phyloP scores from a whole-genome alignment of 176 grass and related monocot genomes.

The Panicum miliaceum region DNA sequence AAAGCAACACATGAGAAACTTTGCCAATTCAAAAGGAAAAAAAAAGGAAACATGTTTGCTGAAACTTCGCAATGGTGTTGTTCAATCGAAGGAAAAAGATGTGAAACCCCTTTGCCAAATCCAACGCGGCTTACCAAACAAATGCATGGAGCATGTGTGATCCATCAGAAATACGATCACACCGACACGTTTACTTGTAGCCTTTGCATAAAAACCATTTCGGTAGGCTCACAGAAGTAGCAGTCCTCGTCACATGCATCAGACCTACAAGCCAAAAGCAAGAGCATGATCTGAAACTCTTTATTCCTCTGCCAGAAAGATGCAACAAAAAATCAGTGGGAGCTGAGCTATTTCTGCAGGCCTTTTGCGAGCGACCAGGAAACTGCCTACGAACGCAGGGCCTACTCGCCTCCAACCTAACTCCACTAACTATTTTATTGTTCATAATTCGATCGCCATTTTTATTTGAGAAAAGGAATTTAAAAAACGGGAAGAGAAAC shows the following conservation, averaged over 20 bases:
- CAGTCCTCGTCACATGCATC: slow-evolving; percentile 28
- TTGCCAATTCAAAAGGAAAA: not conserved
- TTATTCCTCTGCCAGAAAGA: slow-evolving; percentile 41
- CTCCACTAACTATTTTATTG: not conserved
- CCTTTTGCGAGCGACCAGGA: slow-evolving; percentile 1
- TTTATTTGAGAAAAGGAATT: not conserved
- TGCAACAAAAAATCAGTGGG: slow-evolving; percentile 20
- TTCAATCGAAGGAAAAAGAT: slow-evolving; percentile 18
- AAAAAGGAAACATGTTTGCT: not conserved
- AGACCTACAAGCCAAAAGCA: not conserved
- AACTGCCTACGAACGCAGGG: slow-evolving; percentile 24
- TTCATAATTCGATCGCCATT: not conserved
- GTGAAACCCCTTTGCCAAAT: not conserved
- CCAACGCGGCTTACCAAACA: slow-evolving; percentile 26
- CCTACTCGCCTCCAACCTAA: slow-evolving; percentile 25
- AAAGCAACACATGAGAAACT: not conserved
- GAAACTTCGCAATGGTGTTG: slow-evolving; percentile 15
- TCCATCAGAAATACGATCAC: not conserved
- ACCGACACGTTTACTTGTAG: not conserved
- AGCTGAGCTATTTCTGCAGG: not conserved
- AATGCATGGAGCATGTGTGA: slow-evolving; percentile 34
- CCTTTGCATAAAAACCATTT: slow-evolving; percentile 34
- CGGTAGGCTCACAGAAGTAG: slow-evolving; percentile 30
- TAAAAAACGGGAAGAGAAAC: not conserved
- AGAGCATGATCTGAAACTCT: slow-evolving; percentile 20